These are phyloP conservation scores for Dactylellina sp. DNA, from an alignment of 2,329 filamentous ascomycete genomes.

Conservation along the genomic window DNA sequence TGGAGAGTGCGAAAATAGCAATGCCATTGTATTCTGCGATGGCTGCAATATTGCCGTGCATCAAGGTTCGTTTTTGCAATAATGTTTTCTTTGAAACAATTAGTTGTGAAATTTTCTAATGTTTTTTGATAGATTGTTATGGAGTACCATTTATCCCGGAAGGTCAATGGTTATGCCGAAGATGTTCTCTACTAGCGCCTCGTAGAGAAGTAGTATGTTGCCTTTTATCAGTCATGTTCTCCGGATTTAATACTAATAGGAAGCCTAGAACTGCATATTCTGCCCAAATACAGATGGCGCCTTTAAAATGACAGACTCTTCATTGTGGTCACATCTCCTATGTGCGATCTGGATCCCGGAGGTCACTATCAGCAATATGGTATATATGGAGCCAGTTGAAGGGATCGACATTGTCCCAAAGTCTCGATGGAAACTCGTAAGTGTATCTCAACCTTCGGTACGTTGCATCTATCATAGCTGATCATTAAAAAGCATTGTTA, in stretches of 20 bases:
- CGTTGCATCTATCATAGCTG: not conserved
- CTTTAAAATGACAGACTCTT: conserved; percentile 96
- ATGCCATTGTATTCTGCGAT: conserved; percentile 98
- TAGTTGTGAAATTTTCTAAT: not conserved
- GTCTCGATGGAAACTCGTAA: conserved; percentile 83
- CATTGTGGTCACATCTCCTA: conserved; percentile 95
- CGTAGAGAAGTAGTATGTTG: conserved; percentile 82
- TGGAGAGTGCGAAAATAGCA: conserved; percentile 99
- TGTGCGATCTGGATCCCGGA: conserved; percentile 99
- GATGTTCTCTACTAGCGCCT: conserved; percentile 88
- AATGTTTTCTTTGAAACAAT: not conserved
- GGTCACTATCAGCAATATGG: conserved; percentile 92
- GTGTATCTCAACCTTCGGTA: conserved; percentile 55
- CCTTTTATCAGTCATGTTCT: not conserved
- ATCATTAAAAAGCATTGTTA: conserved; percentile 74
- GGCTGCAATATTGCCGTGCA: conserved; percentile 97
- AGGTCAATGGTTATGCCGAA: conserved; percentile 96
- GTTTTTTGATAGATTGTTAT: conserved; percentile 77
- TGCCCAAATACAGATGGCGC: conserved; percentile 97
- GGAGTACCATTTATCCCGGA: conserved; percentile 98
- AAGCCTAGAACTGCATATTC: conserved; percentile 87
- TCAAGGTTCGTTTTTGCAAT: conserved; percentile 67
- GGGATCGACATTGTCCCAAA: conserved; percentile 98
- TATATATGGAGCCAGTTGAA: conserved; percentile 98
- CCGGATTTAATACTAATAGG: conserved; percentile 11